These are phyloP conservation scores for Pistacia vera DNA, from an alignment of 345 rosid genomes.

Conservation along the genomic window DNA sequence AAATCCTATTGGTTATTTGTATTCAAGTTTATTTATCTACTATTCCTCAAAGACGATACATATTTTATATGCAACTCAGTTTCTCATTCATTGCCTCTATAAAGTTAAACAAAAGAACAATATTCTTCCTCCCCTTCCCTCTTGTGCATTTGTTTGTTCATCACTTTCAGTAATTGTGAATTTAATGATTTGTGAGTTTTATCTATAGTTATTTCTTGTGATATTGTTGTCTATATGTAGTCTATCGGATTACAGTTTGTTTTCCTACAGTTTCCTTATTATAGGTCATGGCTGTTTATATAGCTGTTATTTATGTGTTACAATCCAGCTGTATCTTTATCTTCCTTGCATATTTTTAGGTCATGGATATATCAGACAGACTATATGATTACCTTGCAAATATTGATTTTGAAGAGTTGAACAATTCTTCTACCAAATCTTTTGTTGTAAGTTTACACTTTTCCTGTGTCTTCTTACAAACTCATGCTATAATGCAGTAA, in stretches of 20 bases:
- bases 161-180: neutral
- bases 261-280: conserved; percentile 21
- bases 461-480: conserved; percentile 8
- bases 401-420: conserved; percentile 48
- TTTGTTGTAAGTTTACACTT: conserved; percentile 51
- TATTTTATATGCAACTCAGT: neutral
- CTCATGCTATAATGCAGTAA: neutral
- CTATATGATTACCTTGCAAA: conserved; percentile 55
- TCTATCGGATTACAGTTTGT: neutral
- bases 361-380: conserved; percentile 64
- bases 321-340: conserved; percentile 2
- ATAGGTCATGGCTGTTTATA: conserved; percentile 58
- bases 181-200: neutral
- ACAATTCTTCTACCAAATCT: conserved; percentile 32
- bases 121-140: neutral
- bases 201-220: neutral
- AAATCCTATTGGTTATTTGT: neutral
- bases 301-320: neutral
- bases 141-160: neutral
- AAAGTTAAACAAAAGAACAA: neutral
- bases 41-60: neutral
- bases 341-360: conserved; percentile 42
- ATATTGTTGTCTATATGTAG: neutral
- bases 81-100: neutral
- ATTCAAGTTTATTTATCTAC: neutral